phyloP scores from a whole-genome alignment of 805 yeast genomes.

The Saccharomycopsis amapae region DNA sequence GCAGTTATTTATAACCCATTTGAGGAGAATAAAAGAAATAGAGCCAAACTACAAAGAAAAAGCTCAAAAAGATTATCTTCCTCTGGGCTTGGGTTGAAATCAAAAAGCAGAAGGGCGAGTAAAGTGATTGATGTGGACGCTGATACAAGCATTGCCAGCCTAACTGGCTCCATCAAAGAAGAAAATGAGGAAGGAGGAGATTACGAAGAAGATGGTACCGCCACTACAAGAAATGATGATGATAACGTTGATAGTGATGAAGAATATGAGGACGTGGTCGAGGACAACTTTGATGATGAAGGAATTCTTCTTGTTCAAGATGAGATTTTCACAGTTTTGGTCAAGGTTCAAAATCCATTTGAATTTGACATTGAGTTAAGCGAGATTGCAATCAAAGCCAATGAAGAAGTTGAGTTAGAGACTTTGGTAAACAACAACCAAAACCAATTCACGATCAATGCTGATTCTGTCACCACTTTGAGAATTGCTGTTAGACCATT shows the following conservation, averaged over 20 bases:
- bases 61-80: slow-evolving; percentile 11
- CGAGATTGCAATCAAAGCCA: slow-evolving; percentile 34
- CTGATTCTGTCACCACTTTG: slow-evolving; percentile 34
- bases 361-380: slow-evolving; percentile 61
- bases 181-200: neutral
- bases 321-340: slow-evolving; percentile 51
- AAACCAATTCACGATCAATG: slow-evolving; percentile 29
- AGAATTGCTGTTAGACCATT: slow-evolving; percentile 42
- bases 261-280: slow-evolving; percentile 24
- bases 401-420: slow-evolving; percentile 27
- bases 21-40: slow-evolving; percentile 17
- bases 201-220: slow-evolving; percentile 4
- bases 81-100: neutral
- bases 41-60: slow-evolving; percentile 14
- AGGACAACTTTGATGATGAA: slow-evolving; percentile 19
- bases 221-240: slow-evolving; percentile 14
- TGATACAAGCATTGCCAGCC: slow-evolving; percentile 15
- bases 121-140: slow-evolving; percentile 4
- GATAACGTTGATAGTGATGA: slow-evolving; percentile 15
- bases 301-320: slow-evolving; percentile 43
- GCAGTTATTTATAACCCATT: slow-evolving; percentile 21
- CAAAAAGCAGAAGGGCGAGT: slow-evolving; percentile 1
- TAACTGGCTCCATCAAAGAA: slow-evolving; percentile 21
- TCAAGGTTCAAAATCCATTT: slow-evolving; percentile 72
- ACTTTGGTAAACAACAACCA: slow-evolving; percentile 24